These are phyloP conservation scores for Barnettozyma californica DNA, from an alignment of 805 yeast species.

Conservation along the genomic window DNA sequence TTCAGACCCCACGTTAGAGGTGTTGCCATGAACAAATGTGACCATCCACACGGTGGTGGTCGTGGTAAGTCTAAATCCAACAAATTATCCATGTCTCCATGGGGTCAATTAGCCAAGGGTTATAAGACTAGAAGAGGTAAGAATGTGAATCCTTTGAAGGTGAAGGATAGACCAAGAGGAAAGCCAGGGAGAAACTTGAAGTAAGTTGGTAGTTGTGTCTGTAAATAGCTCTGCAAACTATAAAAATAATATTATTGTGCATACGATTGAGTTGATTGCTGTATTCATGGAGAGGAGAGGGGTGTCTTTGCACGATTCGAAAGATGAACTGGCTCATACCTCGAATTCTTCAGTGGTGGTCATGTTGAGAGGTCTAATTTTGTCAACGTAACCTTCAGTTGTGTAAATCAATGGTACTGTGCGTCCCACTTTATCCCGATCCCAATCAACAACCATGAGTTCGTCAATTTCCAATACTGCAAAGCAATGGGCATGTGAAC, in stretches of 20 bases:
- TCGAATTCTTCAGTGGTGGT: not conserved
- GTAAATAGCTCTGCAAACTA: conserved; percentile 1
- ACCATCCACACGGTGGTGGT: conserved; percentile 99
- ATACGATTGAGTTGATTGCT: no score
- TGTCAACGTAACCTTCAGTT: not conserved
- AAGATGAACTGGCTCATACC: not conserved
- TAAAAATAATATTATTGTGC: not conserved
- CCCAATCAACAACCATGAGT: conserved; percentile 1
- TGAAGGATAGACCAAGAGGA: conserved; percentile 88
- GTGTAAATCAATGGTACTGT: conserved; percentile 1
- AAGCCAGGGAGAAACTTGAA: conserved; percentile 29
- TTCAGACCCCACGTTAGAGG: conserved; percentile 95
- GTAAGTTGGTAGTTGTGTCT: not conserved
- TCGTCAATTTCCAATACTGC: conserved; percentile 1
- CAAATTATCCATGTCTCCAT: conserved; percentile 88
- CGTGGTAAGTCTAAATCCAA: conserved; percentile 98
- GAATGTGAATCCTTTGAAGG: conserved; percentile 76
- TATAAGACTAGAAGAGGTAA: conserved; percentile 92
- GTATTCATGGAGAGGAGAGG: no score
- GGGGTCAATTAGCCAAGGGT: conserved; percentile 93
- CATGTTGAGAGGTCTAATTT: not conserved
- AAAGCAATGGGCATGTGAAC: not conserved
- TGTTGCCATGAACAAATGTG: conserved; percentile 95
- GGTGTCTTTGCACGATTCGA: not conserved
- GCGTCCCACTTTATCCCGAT: conserved; percentile 1